Conservation (phyloP, 139 green algal species). For the Micractinium conductrix region DNA sequence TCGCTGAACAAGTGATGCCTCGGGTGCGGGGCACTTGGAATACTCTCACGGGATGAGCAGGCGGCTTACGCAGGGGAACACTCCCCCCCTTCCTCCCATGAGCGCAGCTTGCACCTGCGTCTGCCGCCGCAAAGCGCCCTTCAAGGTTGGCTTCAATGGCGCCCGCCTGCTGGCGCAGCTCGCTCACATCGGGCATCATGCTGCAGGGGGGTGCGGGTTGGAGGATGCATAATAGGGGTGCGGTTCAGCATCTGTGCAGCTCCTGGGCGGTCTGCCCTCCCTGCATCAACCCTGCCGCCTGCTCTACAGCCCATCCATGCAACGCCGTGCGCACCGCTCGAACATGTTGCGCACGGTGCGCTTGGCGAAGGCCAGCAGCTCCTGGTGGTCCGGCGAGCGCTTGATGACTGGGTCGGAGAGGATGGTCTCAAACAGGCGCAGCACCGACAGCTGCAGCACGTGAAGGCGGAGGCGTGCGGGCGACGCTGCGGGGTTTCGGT, state of each 20-base stretch:
- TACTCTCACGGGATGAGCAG: too few relatives aligned
- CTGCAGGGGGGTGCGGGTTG: neutral
- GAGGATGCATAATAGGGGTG: neutral
- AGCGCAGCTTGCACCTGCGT: too few relatives aligned
- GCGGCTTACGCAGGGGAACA: too few relatives aligned
- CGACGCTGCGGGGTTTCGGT: too few relatives aligned
- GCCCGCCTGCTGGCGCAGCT: constrained; percentile 17
- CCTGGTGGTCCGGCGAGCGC: constrained; percentile 9
- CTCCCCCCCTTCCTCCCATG: too few relatives aligned
- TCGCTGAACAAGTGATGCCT: too few relatives aligned
- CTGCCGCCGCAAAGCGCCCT: neutral
- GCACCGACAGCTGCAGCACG: constrained; percentile 70
- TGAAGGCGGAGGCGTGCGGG: too few relatives aligned
- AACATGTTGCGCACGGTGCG: constrained; percentile 64
- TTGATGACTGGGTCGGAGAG: constrained; percentile 64
- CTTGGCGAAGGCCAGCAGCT: constrained; percentile 61
- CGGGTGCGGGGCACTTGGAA: too few relatives aligned
- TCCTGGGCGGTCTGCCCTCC: neutral
- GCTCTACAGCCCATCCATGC: neutral
- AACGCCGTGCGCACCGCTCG: constrained; percentile 37
- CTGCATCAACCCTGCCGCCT: neutral
- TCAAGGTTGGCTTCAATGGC: constrained; percentile 22
- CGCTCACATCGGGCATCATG: constrained; percentile 24
- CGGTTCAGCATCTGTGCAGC: too few relatives aligned
- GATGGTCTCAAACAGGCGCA: constrained; percentile 77